These are phyloP conservation scores for Achlya hypogyna DNA, from an alignment of 352 stramenopile species.

Conservation along the genomic window DNA sequence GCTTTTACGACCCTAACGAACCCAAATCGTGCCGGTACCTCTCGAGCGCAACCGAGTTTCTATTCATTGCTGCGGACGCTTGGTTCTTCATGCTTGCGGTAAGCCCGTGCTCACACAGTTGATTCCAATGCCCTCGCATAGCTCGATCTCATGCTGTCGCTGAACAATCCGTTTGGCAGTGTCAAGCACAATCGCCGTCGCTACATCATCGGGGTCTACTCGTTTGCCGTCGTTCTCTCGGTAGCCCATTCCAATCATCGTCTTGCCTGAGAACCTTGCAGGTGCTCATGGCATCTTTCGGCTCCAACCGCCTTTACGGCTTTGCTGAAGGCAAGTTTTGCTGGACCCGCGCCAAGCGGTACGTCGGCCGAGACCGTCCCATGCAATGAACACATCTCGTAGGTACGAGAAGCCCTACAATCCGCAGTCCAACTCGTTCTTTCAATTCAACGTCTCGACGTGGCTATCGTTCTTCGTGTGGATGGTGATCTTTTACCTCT, in stretches of 20 bases:
- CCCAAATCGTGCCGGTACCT: conserved; percentile 40
- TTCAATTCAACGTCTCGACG: conserved; percentile 53
- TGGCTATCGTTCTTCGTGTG: conserved; percentile 78
- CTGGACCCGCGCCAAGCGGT: conserved; percentile 44
- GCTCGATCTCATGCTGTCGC: conserved; percentile 23
- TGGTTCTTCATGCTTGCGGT: conserved; percentile 80
- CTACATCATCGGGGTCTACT: conserved; percentile 59
- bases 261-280: neutral
- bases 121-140: conserved; percentile 22
- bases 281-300: conserved; percentile 28
- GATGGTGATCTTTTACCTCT: conserved; percentile 80
- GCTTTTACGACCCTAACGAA: conserved; percentile 32
- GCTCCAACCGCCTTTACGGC: conserved; percentile 29
- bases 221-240: conserved; percentile 29
- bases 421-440: conserved; percentile 37
- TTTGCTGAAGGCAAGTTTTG: conserved; percentile 70
- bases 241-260: neutral
- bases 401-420: conserved; percentile 19
- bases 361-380: conserved; percentile 21
- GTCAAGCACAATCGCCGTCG: conserved; percentile 47
- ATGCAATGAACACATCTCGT: neutral
- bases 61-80: conserved; percentile 66
- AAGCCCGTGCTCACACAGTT: conserved; percentile 38
- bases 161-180: conserved; percentile 82
- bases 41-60: conserved; percentile 65